Percentiles rank a stretch among this genome's conserved stretches.
phyloP scores from a whole-genome alignment of 2,329 filamentous ascomycete genomes.

The Phyllosticta citribraziliensis region DNA sequence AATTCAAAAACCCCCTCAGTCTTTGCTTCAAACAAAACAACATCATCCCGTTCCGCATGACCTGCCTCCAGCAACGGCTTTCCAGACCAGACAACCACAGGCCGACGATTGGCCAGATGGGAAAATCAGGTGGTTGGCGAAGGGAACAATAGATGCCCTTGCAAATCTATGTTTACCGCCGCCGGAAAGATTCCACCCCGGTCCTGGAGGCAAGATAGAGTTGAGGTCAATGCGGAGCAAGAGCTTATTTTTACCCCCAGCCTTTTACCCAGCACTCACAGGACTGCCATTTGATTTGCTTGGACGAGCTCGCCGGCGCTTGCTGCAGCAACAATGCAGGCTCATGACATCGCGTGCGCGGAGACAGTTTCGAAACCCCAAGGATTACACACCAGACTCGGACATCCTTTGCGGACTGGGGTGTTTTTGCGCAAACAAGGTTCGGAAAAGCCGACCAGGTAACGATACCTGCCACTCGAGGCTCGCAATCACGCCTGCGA shows the following conservation, averaged over 20 bases:
- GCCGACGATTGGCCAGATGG: neutral
- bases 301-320: neutral
- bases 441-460: neutral
- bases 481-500: neutral
- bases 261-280: neutral
- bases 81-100: neutral
- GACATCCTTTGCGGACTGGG: neutral
- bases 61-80: neutral
- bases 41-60: neutral
- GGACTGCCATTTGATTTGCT: neutral
- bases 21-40: neutral
- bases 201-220: neutral
- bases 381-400: neutral
- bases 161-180: neutral
- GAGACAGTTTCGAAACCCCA: neutral
- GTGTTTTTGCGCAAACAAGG: neutral
- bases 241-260: neutral
- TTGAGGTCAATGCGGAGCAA: neutral
- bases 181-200: neutral
- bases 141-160: neutral
- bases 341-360: neutral
- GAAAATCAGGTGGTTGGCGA: neutral
- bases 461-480: neutral
- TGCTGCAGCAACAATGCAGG: neutral
- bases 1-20: neutral